phyloP scores from a whole-genome alignment of 2,329 filamentous ascomycete genomes.

The Bipolaris gigantea region DNA sequence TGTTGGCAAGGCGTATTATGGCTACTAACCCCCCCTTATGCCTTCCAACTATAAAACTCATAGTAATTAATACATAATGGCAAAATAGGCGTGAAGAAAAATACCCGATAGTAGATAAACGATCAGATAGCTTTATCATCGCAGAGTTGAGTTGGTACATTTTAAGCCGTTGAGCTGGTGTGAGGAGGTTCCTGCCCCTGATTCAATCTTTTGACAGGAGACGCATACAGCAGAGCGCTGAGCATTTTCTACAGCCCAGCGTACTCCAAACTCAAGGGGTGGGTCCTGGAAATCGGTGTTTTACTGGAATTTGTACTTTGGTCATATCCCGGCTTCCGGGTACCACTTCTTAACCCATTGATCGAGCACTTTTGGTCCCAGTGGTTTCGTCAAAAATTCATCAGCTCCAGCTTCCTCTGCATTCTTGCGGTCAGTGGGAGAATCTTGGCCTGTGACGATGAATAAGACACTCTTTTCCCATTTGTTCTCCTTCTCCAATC shows the following conservation, averaged over 20 bases:
- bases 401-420: slow-evolving; percentile 36
- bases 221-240: too few species aligned
- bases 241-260: too few species aligned
- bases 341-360: slow-evolving; percentile 26
- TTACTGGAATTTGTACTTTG: too few species aligned
- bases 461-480: slow-evolving; percentile 32
- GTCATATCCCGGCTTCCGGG: slow-evolving; percentile 15
- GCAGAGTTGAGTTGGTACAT: background rate
- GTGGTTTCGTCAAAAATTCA: slow-evolving; percentile 39
- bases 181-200: background rate
- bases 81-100: background rate
- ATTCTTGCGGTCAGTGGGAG: slow-evolving; percentile 23
- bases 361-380: slow-evolving; percentile 36
- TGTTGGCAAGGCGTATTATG: background rate
- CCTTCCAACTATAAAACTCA: background rate
- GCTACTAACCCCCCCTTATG: background rate
- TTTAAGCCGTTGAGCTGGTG: background rate
- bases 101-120: background rate
- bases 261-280: background rate
- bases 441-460: slow-evolving; percentile 43
- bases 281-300: background rate
- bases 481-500: slow-evolving; percentile 31
- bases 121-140: background rate
- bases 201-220: background rate
- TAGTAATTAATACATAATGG: background rate